Base-by-base conservation (phyloP, 768 basidiomycete species). In the Melanogaster broomeanus region DNA sequence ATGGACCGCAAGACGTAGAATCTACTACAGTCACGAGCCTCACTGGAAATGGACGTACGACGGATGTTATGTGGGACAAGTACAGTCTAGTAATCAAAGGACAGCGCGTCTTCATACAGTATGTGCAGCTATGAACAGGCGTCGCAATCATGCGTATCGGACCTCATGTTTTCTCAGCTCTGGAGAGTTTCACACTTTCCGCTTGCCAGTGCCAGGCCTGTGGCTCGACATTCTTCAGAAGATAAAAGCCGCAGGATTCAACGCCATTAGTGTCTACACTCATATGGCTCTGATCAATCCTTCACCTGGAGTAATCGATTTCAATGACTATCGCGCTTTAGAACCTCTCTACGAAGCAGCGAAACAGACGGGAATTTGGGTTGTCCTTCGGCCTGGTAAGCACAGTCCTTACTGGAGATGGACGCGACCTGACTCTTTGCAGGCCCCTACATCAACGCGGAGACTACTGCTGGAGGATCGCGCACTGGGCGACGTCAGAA, bases 181-280 rank as follows among this genome's bases (percentile, higher is more conserved):
- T 1, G 91, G 91, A 51, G 91, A 92, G 66, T 90, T 91, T 65
- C 91, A 92, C 60, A 82, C 88, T 1, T 93, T 88, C 72, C 81
- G 89, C 21, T 70, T 93, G 8, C 91, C 89, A 10, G 85, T 91
- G 0, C 88, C 87, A 15, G 81, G 81, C 3, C 67, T 93, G 49
- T 93, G 91, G 90, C 76, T 82, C 12, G 91, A 92, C 61, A 83
- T 93, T 44, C 78, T 93, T 37, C 84, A 93, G 57, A 93, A 89
- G 63, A 74, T 82, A 52, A 89, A 89, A 61, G 91, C 89, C 5
- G 83, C 87, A 0, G 91, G 91, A 11, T 73, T 93, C 52, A 93
- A 92, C 59, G 81, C 81, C 0, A 71, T 90, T 57, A 88, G 87
- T 56, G 79, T 93, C 22, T 92, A 92, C 59, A 82, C 82, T 0